Base-by-base conservation (phyloP, 2,329 filamentous ascomycete species). In the Neonectria magnoliae region DNA sequence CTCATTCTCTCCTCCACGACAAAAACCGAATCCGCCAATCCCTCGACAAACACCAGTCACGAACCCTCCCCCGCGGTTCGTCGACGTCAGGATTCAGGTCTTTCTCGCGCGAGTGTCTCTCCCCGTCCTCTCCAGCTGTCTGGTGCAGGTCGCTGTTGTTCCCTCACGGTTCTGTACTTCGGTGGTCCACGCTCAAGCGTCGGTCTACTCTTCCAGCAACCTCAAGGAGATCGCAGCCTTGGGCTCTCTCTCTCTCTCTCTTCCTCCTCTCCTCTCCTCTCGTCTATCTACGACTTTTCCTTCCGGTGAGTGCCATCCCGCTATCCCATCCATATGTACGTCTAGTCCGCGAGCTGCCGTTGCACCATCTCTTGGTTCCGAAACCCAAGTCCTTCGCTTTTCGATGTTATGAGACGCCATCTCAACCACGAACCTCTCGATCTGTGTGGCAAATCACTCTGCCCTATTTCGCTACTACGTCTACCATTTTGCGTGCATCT, bases 11-110 rank as follows among this genome's bases (percentile, higher is more conserved):
- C 61, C 69, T 71, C 72, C 73, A 75, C 76, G 75, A 76, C 66
- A 71, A 70, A 72, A 70, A 67, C 76, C 75, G 78, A 80, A 79
- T 78, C 78, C 77, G 72, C 74, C 77, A 67, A 79, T 67, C 67
- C 67, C 65, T 69, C 71, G 76, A 78, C 76, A 79, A 78, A 45
- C 55, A 59, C 53, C 58, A 73, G 74, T 79, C 77, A 72, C 76
- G 76, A 74, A 73, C 73, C 54, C 71, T 69, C 67, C 59, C 60
- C 65, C 66, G 66, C 66, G 57, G 68, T 76, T 75, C 75, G 73
- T 76, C 65, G 74, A 76, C 71, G 51, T 66, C 62, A 64, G 76
- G 72, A 72, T 76, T 76, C 73, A 62, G 74, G 75, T 73, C 66
- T 68, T 72, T 72, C 71, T 77, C 73, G 73, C 75, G 75, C 74